These are phyloP conservation scores for Acer campestre DNA, from an alignment of 345 rosid species.

Conservation along the genomic window DNA sequence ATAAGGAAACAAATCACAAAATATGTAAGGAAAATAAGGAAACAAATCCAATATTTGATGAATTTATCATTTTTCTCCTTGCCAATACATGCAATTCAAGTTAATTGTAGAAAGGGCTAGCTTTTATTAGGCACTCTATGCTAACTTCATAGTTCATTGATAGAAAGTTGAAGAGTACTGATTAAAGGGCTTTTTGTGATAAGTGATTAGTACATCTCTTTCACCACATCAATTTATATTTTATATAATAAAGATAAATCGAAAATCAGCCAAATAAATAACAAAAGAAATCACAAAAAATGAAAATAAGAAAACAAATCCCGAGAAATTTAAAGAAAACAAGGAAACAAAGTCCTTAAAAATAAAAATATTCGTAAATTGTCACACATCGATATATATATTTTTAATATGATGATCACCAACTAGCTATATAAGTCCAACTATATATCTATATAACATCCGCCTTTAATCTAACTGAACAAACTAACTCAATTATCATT, in stretches of 20 bases:
- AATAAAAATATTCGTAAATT: background rate
- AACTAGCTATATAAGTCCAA: background rate
- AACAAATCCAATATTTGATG: background rate
- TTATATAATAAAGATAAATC: no score
- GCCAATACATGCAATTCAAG: background rate
- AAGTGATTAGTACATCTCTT: no score
- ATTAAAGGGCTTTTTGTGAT: no score
- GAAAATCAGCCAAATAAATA: no score
- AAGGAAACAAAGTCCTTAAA: background rate
- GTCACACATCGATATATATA: no score
- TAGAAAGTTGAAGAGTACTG: no score
- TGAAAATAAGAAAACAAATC: background rate
- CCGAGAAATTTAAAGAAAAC: background rate
- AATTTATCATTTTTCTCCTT: background rate
- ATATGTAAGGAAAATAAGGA: no score
- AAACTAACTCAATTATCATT: constrained; percentile 15
- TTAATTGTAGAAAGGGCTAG: no score
- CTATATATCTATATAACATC: background rate
- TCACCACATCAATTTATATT: no score
- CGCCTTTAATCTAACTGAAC: constrained; percentile 13
- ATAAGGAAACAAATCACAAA: background rate
- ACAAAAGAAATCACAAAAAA: no score
- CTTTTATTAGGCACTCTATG: no score
- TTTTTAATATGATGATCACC: background rate
- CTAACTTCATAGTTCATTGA: no score